Base-by-base conservation (phyloP, 1,284 basidiomycete species). In the Cutaneotrichosporon spelunceum region DNA sequence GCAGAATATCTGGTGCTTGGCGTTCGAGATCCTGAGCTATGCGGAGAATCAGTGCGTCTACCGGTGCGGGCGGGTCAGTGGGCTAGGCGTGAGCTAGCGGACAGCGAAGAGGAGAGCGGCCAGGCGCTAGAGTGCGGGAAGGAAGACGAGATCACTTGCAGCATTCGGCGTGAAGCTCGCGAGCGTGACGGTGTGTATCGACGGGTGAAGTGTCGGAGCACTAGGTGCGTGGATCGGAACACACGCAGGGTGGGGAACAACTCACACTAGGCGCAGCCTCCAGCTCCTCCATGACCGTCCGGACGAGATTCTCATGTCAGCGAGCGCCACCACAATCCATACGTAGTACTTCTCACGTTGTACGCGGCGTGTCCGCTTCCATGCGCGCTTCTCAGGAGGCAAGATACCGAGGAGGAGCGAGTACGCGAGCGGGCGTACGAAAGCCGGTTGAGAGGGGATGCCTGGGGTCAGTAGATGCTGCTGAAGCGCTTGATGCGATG, bases 381-480 rank as follows among this genome's bases (percentile, higher is more conserved):
- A 80, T 27, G 27, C 24, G 3, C 56, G n/a, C 66, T 78, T 78
- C 30, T 76, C 67, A 0, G 63, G 33, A 0, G 74, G 72, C 2
- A 77, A 57, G 0, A 67, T 61, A 16, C 73, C 77, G 2, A 80
- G 67, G 8, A 80, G 62, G 1, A 79, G 55, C 9, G 72, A 69
- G 56, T 76, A 80, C 0, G 75, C 69, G 39, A 77, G 60, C 11
- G 78, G 76, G 13, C 79, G 68, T 4, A 79, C 67, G 57, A 78
- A 76, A 4, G 65, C 66, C 0, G 78, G 78, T 26, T 73, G 66
- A 14, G 72, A 66, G 4, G 77, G 79, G 26, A 80, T 78, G 36
- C 79, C 79, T 50, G 27, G 7, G 39, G 39, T 42, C 19, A 42
- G 39, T 19, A 6, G 9, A 5, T 19, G 19, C 39, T 16, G 39